Evolutionary conservation across 208 protist species (phyloP), one percentile per base, ranked within the genome.

Genomic region (Sergeia podlipaevii): DNA sequence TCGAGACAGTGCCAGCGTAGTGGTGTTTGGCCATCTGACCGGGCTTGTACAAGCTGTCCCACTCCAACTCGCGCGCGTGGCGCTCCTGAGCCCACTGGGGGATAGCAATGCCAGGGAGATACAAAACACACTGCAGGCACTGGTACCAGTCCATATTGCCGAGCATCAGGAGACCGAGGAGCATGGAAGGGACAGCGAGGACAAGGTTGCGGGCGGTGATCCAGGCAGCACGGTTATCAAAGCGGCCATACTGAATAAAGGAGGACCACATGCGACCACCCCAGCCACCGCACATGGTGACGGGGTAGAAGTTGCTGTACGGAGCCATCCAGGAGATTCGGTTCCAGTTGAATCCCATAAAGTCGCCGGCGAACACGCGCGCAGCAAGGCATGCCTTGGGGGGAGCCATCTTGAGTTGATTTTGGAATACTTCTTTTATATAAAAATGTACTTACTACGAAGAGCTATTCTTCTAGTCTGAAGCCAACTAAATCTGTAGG

Each of bases 231-330:
- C 85, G 85, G 66, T 92, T 88, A 52, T 89, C 75, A 30, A 89
- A 89, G 70, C 79, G 80, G 47, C 85, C 85, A 75, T 87, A 92
- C 65, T 85, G 77, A 45, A 92, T 79, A 39, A 92, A 92, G 47
- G 77, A 87, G 23, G 85, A 92, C 80, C 80, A 92, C 55, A 92
- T 44, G 38, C 85, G 85, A 21, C 85, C 85, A 47, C 80, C 77
- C 69, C 80, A 80, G 46, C 85, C 85, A 47, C 78, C 85, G 70
- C 72, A 84, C 64, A 89, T 85, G 24, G 85, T 92, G 69, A 89
- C 82, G 47, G 85, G 85, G 68, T 92, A 92, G 58, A 92, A 89
- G 78, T 92, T 92, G 61, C 73, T 88, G 75, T 92, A 92, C 51
- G 85, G 85, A 4, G 85, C 85, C 85, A 92, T 92, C 85, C 85